A percentile compares a stretch with the other conserved stretches of the same genome.
phyloP scores from a whole-genome alignment of 352 stramenopile species.

The Globisporangium alternatum region DNA sequence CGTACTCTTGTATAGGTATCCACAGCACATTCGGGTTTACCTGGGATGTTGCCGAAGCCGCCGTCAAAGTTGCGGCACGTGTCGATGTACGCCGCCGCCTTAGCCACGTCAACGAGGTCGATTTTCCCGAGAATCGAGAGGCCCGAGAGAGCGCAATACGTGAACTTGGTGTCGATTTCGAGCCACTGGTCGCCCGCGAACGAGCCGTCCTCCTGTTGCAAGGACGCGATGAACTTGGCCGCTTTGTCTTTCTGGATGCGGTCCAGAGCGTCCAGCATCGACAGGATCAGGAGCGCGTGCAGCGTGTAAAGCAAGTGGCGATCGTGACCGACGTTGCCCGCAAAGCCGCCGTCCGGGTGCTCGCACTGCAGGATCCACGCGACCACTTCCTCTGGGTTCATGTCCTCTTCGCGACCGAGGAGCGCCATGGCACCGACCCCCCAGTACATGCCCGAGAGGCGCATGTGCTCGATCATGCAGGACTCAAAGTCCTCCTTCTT shows the following conservation, averaged over 20 bases:
- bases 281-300: constrained; percentile 96
- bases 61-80: constrained; percentile 98
- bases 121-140: constrained; percentile 92
- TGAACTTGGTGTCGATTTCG: constrained; percentile 99
- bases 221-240: constrained; percentile 74
- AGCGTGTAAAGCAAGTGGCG: constrained; percentile 98
- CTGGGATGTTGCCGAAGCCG: constrained; percentile 87
- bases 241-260: constrained; percentile 79
- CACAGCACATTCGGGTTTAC: constrained; percentile 7
- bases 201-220: constrained; percentile 96
- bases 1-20: constrained; percentile 42
- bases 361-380: constrained; percentile 96
- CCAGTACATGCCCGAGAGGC: constrained; percentile 99
- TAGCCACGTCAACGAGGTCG: constrained; percentile 83
- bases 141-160: constrained; percentile 96
- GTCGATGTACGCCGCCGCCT: constrained; percentile 92
- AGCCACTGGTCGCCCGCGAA: constrained; percentile 97
- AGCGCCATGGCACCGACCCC: constrained; percentile 94
- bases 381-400: constrained; percentile 84
- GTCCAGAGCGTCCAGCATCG: constrained; percentile 89
- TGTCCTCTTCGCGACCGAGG: constrained; percentile 86
- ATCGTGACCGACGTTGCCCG: constrained; percentile 96
- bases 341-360: constrained; percentile 91
- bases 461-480: constrained; percentile 96
- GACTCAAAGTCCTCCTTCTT: constrained; percentile 91